A percentile compares a stretch with the other conserved stretches of the same genome.
These are phyloP conservation scores for Drechslera avenae DNA, from an alignment of 2,329 filamentous ascomycete genomes.

Conservation along the genomic window DNA sequence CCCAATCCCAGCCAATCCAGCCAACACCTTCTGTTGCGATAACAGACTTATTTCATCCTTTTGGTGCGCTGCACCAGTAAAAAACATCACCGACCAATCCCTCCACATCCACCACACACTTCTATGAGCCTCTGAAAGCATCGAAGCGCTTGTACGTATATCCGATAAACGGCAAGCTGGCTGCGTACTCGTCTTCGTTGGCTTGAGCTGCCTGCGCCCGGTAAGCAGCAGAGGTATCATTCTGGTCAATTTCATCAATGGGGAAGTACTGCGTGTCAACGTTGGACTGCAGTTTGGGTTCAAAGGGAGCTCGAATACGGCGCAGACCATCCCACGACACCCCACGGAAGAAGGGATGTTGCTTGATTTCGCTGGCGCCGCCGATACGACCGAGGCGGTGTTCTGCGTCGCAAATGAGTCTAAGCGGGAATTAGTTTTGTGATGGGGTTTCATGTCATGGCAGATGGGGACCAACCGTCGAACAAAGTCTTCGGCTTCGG, in stretches of 20 bases:
- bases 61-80: too few species aligned
- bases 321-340: constrained; percentile 94
- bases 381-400: constrained; percentile 83
- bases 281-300: constrained; percentile 89
- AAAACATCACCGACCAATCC: background rate
- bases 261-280: constrained; percentile 99
- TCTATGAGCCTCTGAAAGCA: constrained; percentile 58
- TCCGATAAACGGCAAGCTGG: constrained; percentile 94
- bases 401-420: constrained; percentile 91
- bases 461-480: constrained; percentile 67
- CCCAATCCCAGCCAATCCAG: background rate
- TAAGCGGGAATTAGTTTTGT: constrained; percentile 47
- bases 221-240: constrained; percentile 85
- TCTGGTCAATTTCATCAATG: constrained; percentile 97
- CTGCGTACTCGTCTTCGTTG: constrained; percentile 77
- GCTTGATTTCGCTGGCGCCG: constrained; percentile 90
- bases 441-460: background rate
- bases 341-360: constrained; percentile 93
- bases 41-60: too few species aligned
- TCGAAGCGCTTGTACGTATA: constrained; percentile 98
- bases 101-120: background rate
- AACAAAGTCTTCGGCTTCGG: constrained; percentile 90
- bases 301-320: constrained; percentile 91
- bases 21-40: background rate
- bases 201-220: constrained; percentile 80